Evolutionary conservation across 2,329 filamentous ascomycete species (phyloP).

Genomic region (Drechslera avenae): DNA sequence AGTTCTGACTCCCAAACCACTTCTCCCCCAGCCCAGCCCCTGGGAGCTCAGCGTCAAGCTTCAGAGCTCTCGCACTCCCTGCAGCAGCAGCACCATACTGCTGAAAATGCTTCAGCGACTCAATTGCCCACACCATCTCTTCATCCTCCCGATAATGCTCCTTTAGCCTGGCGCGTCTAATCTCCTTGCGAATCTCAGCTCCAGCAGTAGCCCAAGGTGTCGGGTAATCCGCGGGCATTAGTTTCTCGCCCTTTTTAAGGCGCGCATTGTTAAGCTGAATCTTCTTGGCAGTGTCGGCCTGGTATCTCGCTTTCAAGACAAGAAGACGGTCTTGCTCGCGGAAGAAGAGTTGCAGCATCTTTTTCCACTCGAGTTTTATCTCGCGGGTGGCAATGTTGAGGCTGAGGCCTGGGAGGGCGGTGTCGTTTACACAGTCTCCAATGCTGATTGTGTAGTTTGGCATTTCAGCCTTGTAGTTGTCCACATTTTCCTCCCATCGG

Average conservation of each 20-base stretch:
- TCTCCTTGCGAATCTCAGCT: slow-evolving; percentile 27
- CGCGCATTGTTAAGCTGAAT: slow-evolving; percentile 18
- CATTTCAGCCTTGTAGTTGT: slow-evolving; percentile 30
- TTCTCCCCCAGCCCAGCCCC: slow-evolving; percentile 38
- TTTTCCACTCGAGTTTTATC: slow-evolving; percentile 36
- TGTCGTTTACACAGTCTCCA: slow-evolving; percentile 41
- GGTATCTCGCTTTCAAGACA: slow-evolving; percentile 15
- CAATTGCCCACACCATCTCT: slow-evolving; percentile 41
- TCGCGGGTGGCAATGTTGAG: slow-evolving; percentile 27
- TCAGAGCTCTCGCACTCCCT: slow-evolving; percentile 16
- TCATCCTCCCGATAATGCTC: slow-evolving; percentile 31
- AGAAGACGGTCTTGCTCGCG: slow-evolving; percentile 32
- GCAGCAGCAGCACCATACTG: slow-evolving; percentile 12
- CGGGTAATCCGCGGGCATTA: slow-evolving; percentile 19
- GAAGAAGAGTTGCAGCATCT: slow-evolving; percentile 39
- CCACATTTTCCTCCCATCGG: slow-evolving; percentile 37
- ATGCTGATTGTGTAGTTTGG: slow-evolving; percentile 42
- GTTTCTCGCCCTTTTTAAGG: slow-evolving; percentile 21
- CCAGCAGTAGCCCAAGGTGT: slow-evolving; percentile 17
- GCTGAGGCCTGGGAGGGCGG: slow-evolving; percentile 29
- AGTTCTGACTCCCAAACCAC: slow-evolving; percentile 36
- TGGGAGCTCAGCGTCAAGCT: slow-evolving; percentile 32
- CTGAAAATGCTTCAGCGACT: slow-evolving; percentile 33
- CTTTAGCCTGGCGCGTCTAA: slow-evolving; percentile 31
- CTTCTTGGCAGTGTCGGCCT: slow-evolving; percentile 9